Evolutionary conservation across 345 rosid species (phyloP), one percentile per base, ranked within the genome.

Genomic region (Boechera divaricarpa): DNA sequence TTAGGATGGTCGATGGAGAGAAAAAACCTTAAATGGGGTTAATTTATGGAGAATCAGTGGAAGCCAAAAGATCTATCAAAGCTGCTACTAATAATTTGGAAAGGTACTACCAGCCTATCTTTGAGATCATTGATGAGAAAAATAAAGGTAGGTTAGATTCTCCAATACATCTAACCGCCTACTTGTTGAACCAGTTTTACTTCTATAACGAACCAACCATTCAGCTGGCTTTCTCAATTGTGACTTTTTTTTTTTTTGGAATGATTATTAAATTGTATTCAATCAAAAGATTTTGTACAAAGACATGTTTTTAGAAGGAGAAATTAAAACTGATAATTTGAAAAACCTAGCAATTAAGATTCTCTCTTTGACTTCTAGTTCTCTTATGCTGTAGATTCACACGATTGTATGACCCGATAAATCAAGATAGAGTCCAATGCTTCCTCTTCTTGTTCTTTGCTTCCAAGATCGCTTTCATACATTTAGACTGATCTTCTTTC

Each of bases 41-140:
- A 61, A 51, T 72, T 61, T 49, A 10, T 72, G 42, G 77, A 28
- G 77, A 52, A 3, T 5, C 62, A 5, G 29, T 62, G 10, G 69
- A 72, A 72, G 69, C 31, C 4, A 38, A 62, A 1, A 45, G 63
- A 1, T 15, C 4, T n/a, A 33, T 58, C 13, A 58, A 61, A 4
- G 32, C 16, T 0, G 29, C 49, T 71, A 51, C 6, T 53, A 32
- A 42, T 29, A 32, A 63, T 2, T 39, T 63, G 62, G 70, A 73
- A 32, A 63, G 2, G 24, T 39, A 73, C 5, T 73, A 73, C 42
- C 5, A 63, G 18, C 61, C 69, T 29, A 73, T 48, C 3, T 63
- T 62, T 0, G 33, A 63, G 2, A 73, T 73, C 21, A 72, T 63
- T 39, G 63, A 73, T 63, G 70, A 73, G 18, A 62, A 73, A 63